These are phyloP conservation scores for Cercospora brassicicola DNA, from an alignment of 2,329 filamentous ascomycete species.

Conservation along the genomic window DNA sequence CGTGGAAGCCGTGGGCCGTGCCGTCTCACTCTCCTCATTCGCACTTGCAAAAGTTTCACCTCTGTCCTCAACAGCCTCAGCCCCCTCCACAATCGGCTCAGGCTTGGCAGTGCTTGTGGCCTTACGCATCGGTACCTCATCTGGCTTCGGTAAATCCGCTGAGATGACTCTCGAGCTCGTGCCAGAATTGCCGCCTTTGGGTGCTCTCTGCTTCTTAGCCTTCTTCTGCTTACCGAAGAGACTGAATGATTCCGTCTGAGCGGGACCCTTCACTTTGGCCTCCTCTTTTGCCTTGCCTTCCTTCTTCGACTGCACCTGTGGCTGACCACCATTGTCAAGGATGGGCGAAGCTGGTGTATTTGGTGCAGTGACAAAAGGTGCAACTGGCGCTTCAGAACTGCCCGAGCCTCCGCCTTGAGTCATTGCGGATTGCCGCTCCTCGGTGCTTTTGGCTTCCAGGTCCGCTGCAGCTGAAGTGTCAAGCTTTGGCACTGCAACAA, in stretches of 20 bases:
- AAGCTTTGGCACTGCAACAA: slow-evolving; percentile 12
- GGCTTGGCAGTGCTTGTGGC: neutral
- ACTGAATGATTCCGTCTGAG: slow-evolving; percentile 40
- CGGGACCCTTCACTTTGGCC: slow-evolving; percentile 37
- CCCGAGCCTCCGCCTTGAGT: slow-evolving; percentile 22
- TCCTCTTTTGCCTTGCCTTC: slow-evolving; percentile 18
- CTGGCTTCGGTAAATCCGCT: slow-evolving; percentile 8
- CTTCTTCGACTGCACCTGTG: neutral
- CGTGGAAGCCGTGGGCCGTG: neutral
- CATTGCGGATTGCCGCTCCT: neutral
- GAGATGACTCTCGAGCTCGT: neutral
- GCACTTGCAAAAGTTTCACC: neutral
- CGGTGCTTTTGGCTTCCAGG: neutral
- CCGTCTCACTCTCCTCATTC: neutral
- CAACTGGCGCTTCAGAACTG: slow-evolving; percentile 19
- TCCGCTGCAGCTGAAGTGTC: slow-evolving; percentile 2
- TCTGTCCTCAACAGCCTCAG: neutral
- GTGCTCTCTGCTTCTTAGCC: slow-evolving; percentile 14
- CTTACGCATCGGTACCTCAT: slow-evolving; percentile 44
- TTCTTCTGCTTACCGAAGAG: slow-evolving; percentile 32
- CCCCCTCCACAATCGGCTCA: neutral
- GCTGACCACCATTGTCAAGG: neutral
- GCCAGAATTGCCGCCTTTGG: slow-evolving; percentile 5
- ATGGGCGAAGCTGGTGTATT: slow-evolving; percentile 26
- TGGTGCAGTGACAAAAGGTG: slow-evolving; percentile 30